Evolutionary conservation across 2,329 filamentous ascomycete genomes (phyloP).

Genomic region (Fusarium citri): DNA sequence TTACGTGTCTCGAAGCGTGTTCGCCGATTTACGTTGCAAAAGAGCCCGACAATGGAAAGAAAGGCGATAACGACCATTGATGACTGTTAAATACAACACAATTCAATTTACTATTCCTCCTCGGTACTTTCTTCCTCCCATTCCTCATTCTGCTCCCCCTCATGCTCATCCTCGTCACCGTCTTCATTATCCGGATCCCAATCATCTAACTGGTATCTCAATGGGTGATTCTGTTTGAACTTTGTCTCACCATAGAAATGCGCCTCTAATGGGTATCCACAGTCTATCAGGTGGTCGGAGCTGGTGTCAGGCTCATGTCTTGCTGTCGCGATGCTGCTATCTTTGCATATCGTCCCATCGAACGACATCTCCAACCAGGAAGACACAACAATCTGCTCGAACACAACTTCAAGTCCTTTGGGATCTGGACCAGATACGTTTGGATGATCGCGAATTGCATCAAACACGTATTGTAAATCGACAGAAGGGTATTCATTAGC

Average conservation of each 20-base stretch:
- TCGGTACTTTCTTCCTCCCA: too few relatives aligned
- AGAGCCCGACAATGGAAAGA: too few relatives aligned
- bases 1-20: too few relatives aligned
- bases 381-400: neutral
- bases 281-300: neutral
- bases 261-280: neutral
- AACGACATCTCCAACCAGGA: neutral
- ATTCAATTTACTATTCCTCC: too few relatives aligned
- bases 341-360: neutral
- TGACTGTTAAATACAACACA: too few relatives aligned
- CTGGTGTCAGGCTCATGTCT: neutral
- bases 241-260: neutral
- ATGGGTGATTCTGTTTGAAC: too few relatives aligned
- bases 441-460: neutral
- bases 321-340: neutral
- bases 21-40: too few relatives aligned
- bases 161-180: too few relatives aligned
- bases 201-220: too few relatives aligned
- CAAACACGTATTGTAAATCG: neutral
- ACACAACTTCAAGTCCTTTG: fast-evolving
- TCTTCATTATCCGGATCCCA: too few relatives aligned
- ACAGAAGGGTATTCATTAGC: neutral
- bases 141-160: too few relatives aligned
- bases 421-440: neutral
- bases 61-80: too few relatives aligned